A percentile compares a stretch with the other conserved stretches of the same genome.
Evolutionary conservation across 2,329 filamentous ascomycete species (phyloP).

Genomic region (Aspergillus piperis): DNA sequence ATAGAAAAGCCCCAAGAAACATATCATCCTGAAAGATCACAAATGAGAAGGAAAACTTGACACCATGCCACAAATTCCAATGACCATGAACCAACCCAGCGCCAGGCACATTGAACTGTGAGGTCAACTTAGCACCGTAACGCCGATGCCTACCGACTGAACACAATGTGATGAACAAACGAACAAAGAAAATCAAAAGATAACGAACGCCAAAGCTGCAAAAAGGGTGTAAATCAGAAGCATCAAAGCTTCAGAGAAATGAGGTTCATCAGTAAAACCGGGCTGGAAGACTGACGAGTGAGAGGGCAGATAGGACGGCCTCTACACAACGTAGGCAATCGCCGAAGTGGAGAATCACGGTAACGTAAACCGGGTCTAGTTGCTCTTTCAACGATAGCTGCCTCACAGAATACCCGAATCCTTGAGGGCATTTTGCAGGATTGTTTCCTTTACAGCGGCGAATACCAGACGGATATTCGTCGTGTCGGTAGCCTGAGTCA

Average conservation of each 20-base stretch:
- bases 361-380: not conserved
- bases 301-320: not conserved
- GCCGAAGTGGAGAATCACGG: not conserved
- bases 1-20: conserved; percentile 14
- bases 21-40: conserved; percentile 12
- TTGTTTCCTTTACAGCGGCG: conserved; percentile 97
- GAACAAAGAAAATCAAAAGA: conserved; percentile 17
- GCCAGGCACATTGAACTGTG: conserved; percentile 22
- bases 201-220: conserved; percentile 20
- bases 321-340: not conserved
- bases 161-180: conserved; percentile 17
- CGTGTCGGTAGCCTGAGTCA: conserved; percentile 98
- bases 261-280: not conserved
- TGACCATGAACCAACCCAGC: conserved; percentile 23
- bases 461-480: conserved; percentile 98
- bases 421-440: conserved; percentile 95
- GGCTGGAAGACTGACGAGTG: conserved; percentile 2
- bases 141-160: conserved; percentile 25
- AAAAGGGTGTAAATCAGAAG: not conserved
- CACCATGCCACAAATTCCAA: conserved; percentile 25
- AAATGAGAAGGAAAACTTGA: conserved; percentile 13
- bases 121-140: conserved; percentile 20
- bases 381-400: not conserved
- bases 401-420: conserved; percentile 87
- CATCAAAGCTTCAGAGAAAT: too few relatives aligned